Evolutionary conservation across 192 early-diverging fungal genomes (phyloP), one percentile per base, ranked within the genome.

Genomic region (Backusella tuberculispora): DNA sequence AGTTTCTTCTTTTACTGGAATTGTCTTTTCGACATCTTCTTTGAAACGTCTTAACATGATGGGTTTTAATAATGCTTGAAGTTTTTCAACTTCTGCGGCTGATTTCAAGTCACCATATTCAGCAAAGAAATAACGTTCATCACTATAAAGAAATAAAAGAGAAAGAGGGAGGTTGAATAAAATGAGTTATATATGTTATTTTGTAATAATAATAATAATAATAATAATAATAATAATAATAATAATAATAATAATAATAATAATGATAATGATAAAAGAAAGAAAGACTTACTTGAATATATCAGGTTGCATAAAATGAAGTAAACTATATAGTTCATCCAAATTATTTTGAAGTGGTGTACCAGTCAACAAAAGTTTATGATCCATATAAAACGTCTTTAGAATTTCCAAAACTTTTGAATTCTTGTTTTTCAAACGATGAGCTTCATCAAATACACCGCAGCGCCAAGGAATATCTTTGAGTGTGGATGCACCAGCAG

Each of bases 1-100:
- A n/a, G 93, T 95, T 76, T 96, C 94, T 80, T 95, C 94, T 74
- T 96, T 96, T 70, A 94, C 88, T 2, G 94, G 94, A 74, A 96
- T 94, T 5, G 88, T 88, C 72, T 92, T 93, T 79, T 96, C 94
- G 6, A 96, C 94, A 81, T 96, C 93, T 81, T 96, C 93, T 77
- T 96, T 96, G 80, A 96, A 87, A 8, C 94, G 88, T 44, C 94
- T 85, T 46, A 96, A 79, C 93, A 96, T 94, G 46, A 96, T 84
- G 14, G 94, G 94, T 67, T 95, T 94, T 37, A 96, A 72, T 40
- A 96, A 78, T 13, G 77, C 81, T 67, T 96, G 94, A 0, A 96
- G 74, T 46, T 88, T 86, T 76, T 93, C 92, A 5, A 95, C 94
- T 81, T 95, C 93, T n/a, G 80, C 82, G 3, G 90, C 89, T 0